These are phyloP conservation scores for Plantago lanceolata DNA, from an alignment of 305 asterid species.

Conservation along the genomic window DNA sequence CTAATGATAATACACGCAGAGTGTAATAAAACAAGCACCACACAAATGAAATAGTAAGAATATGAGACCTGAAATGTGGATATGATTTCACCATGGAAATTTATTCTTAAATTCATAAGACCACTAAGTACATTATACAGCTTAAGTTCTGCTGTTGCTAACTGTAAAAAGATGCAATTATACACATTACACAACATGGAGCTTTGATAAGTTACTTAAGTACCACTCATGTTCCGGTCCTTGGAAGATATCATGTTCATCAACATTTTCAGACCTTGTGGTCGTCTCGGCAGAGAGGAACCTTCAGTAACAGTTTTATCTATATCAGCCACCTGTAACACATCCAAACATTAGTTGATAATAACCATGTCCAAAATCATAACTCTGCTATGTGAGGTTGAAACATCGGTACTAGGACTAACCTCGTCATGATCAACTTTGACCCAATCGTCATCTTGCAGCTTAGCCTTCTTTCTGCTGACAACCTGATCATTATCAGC, in stretches of 20 bases:
- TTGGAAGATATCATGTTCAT: not conserved
- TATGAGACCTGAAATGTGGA: not conserved
- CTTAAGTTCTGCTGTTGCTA: not conserved
- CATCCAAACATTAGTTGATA: not conserved
- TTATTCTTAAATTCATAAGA: not conserved
- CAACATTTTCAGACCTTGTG: not conserved
- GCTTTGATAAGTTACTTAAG: not conserved
- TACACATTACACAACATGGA: not conserved
- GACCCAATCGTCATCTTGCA: constrained; percentile 8
- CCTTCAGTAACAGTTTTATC: not conserved
- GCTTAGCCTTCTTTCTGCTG: constrained; percentile 5
- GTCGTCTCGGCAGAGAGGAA: not conserved
- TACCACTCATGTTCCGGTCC: not conserved
- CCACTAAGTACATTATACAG: not conserved
- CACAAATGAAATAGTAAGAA: too few relatives aligned
- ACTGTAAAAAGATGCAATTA: not conserved
- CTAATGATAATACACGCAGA: too few relatives aligned
- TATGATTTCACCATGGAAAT: not conserved
- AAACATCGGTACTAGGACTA: not conserved
- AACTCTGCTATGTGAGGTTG: not conserved
- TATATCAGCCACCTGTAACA: constrained; percentile 4
- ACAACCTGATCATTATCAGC: not conserved
- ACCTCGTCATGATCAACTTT: constrained; percentile 14
- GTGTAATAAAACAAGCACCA: not conserved
- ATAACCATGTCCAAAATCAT: not conserved